A percentile compares a stretch with the other conserved stretches of the same genome.
Conservation (phyloP, 2,329 filamentous ascomycete genomes). For the Penicillium italicum region DNA sequence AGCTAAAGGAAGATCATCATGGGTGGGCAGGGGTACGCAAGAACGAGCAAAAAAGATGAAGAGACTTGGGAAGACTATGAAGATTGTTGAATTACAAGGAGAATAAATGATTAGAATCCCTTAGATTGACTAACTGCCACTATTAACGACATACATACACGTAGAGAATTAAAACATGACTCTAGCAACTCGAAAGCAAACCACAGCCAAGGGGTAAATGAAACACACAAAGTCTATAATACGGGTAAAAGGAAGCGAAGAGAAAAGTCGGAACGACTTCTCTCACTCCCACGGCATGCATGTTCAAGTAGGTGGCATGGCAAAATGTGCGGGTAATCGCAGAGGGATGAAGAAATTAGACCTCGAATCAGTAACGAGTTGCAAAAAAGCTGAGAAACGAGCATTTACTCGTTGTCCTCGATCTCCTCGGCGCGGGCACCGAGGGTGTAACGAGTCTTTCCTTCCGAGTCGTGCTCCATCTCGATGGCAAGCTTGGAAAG, state of each 20-base stretch:
- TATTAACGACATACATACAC: conserved; percentile 44
- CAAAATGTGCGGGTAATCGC: conserved; percentile 24
- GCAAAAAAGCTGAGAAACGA: conserved; percentile 23
- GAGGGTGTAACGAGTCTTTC: conserved; percentile 45
- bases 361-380: conserved; percentile 36
- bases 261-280: conserved; percentile 14
- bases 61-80: no score
- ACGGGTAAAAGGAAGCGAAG: conserved; percentile 28
- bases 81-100: conserved; percentile 1
- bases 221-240: conserved; percentile 39
- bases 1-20: background rate
- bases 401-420: conserved; percentile 45
- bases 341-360: conserved; percentile 20
- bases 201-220: conserved; percentile 25
- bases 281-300: conserved; percentile 25
- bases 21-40: background rate
- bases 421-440: conserved; percentile 42
- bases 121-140: conserved; percentile 39
- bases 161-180: conserved; percentile 36
- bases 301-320: conserved; percentile 28
- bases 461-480: conserved; percentile 47
- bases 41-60: no score
- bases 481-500: conserved; percentile 52
- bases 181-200: conserved; percentile 32
- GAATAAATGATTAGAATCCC: conserved; percentile 29